A percentile compares a stretch with the other conserved stretches of the same genome.
phyloP scores from a whole-genome alignment of 352 stramenopile species.

The Pythium rishiriense region DNA sequence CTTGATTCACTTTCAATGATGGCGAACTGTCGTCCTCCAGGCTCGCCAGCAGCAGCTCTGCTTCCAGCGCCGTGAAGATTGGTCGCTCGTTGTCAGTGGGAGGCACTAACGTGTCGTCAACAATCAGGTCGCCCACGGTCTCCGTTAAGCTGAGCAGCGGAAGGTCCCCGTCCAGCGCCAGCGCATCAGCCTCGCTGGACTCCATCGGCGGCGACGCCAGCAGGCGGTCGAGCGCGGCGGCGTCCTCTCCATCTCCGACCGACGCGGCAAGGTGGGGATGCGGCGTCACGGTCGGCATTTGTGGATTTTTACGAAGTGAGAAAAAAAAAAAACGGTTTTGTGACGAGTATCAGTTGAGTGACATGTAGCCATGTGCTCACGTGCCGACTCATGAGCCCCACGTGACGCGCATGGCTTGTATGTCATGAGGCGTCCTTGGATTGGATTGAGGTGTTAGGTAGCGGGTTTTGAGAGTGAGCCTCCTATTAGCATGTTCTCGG shows the following conservation, averaged over 20 bases:
- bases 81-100: background rate
- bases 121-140: background rate
- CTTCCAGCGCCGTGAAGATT: slow-evolving; percentile 3
- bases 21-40: background rate
- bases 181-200: background rate
- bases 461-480: too few species aligned
- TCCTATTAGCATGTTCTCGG: background rate
- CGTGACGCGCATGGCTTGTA: too few species aligned
- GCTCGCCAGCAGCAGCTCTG: slow-evolving; percentile 6
- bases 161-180: too few species aligned
- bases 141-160: background rate
- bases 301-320: too few species aligned
- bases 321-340: too few species aligned
- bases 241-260: background rate
- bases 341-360: background rate
- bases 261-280: background rate
- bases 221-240: background rate
- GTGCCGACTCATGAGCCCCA: too few species aligned
- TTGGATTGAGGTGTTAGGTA: too few species aligned
- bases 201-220: background rate
- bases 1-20: background rate
- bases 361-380: background rate
- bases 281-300: too few species aligned
- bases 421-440: too few species aligned
- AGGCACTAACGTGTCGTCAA: too few species aligned